phyloP scores from a whole-genome alignment of 345 rosid species.

The Citrus glauca region DNA sequence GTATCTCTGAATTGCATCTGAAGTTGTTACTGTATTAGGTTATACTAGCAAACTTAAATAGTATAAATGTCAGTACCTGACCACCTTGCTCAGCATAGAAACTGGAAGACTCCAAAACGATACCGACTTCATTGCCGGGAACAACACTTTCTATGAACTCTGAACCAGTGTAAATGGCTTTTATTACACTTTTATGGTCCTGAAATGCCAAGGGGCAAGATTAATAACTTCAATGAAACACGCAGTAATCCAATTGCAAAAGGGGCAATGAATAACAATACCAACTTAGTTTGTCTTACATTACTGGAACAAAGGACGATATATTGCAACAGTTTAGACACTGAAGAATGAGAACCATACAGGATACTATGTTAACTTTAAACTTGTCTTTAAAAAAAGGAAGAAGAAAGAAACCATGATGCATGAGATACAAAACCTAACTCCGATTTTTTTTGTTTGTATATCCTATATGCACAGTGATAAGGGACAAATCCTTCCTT shows the following conservation, averaged over 20 bases:
- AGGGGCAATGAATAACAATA: not conserved
- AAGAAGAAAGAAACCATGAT: not conserved
- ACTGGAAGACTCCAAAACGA: constrained; percentile 72
- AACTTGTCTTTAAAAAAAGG: not conserved
- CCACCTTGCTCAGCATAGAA: constrained; percentile 99
- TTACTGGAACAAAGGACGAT: not conserved
- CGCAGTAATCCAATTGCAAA: not conserved
- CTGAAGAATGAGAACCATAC: not conserved
- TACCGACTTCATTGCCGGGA: constrained; percentile 56
- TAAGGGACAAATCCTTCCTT: not conserved
- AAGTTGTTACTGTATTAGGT: not conserved
- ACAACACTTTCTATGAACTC: constrained; percentile 53
- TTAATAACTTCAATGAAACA: not conserved
- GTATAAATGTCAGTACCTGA: constrained; percentile 50
- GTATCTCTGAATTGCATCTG: not conserved
- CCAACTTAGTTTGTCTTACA: not conserved
- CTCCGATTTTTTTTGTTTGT: not conserved
- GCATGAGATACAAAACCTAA: not conserved
- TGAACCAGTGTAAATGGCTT: constrained; percentile 83
- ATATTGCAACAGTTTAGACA: not conserved
- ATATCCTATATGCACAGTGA: not conserved
- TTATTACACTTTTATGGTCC: constrained; percentile 69
- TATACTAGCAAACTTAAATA: not conserved
- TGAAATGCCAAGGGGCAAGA: constrained; percentile 19
- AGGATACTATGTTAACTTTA: not conserved